Conservation (phyloP, 345 rosid genomes). For the Boechera retrofracta region DNA sequence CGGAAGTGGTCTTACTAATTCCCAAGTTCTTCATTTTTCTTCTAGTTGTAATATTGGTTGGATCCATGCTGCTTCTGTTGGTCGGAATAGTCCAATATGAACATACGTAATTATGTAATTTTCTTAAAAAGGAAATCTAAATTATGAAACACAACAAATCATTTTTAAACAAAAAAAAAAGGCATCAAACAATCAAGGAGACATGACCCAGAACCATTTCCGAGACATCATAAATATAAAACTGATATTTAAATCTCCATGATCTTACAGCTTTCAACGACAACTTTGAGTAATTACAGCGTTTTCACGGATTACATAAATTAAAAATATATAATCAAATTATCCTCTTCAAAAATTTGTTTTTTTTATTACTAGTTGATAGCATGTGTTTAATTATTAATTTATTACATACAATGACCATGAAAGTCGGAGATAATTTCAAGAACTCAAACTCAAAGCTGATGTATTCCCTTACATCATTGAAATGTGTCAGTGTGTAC, state of each 20-base stretch:
- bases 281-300: background rate
- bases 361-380: background rate
- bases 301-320: background rate
- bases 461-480: conserved; percentile 46
- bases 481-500: conserved; percentile 13
- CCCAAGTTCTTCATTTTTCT: conserved; percentile 9
- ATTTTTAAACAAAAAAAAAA: background rate
- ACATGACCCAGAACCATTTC: conserved; percentile 28
- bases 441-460: conserved; percentile 36
- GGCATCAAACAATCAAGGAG: conserved; percentile 26
- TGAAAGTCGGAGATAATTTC: conserved; percentile 10
- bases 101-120: background rate
- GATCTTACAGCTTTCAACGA: conserved; percentile 24
- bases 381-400: conserved; percentile 25
- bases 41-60: background rate
- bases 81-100: conserved; percentile 1
- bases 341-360: background rate
- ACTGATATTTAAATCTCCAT: conserved; percentile 11
- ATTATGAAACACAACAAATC: conserved; percentile 2
- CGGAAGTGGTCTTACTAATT: background rate
- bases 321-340: background rate
- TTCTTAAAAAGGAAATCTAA: conserved; percentile 5
- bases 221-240: conserved; percentile 28
- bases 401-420: conserved; percentile 5
- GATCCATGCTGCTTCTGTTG: conserved; percentile 38